Base-by-base conservation (phyloP, 352 stramenopile genomes). In the Pythium guiyangense region DNA sequence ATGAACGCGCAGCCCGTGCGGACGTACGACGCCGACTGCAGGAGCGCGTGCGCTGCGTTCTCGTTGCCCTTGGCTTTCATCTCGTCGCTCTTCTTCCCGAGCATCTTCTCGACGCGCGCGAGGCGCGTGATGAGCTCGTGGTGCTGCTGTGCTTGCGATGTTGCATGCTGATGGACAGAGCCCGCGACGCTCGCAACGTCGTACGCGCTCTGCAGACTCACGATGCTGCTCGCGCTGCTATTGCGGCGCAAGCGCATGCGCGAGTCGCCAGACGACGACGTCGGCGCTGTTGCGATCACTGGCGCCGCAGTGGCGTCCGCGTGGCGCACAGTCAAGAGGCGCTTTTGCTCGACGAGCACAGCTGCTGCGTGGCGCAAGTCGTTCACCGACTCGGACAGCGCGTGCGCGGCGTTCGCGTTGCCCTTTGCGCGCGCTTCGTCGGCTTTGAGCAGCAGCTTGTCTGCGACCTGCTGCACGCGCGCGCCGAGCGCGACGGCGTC, bases 1-100 rank as follows among this genome's bases (percentile, higher is more conserved):
- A 90, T 58, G 40, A 74, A 54, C 25, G 35, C 54, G 26, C 64
- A 52, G 6, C 67, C 79, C 11, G 69, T 50, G 1, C 67, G 68
- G 34, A 90, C 79, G 1, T 70, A 60, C 20, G 39, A 47, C 10
- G 82, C 73, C 20, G 79, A 79, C 52, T 90, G 77, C 50, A 71
- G 62, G 44, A 92, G 73, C 58, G 77, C 70, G 17, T 67, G 54
- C 22, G 71, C 70, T 15, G 82, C 82, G 18, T 54, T 60, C 22
- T 81, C 73, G 57, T 90, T 92, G 27, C 77, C 74, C 55, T 90
- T 92, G 17, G 49, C 42, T 56, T 70, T 71, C 79, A 92, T 89
- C 56, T 92, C 82, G n/a, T 85, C 74, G 61, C 79, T 75, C 65
- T 92, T 92, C 57, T 88, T 88, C 29, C 49, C 60, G 49, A 92